These are phyloP conservation scores for Helichrysum umbraculigerum DNA, from an alignment of 129 eudicot species.

Conservation along the genomic window DNA sequence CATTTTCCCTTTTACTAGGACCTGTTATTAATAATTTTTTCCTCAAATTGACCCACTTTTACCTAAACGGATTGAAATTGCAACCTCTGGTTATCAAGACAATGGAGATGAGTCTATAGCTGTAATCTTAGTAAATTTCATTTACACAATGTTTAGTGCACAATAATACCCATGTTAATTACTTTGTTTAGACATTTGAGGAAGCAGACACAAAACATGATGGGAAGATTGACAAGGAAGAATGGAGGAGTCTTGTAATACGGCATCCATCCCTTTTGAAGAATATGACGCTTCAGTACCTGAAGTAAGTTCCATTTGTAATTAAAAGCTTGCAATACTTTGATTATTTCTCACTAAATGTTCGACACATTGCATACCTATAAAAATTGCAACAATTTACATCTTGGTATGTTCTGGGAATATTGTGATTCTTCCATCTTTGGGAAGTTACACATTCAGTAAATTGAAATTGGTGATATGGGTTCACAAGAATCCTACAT, in stretches of 20 bases:
- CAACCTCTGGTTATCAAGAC: not conserved
- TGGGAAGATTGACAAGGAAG: slow-evolving; percentile 97
- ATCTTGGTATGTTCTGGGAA: not conserved
- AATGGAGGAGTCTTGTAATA: slow-evolving; percentile 89
- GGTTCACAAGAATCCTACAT: not conserved
- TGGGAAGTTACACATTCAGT: not conserved
- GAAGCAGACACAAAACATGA: slow-evolving; percentile 99
- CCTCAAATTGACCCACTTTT: not conserved
- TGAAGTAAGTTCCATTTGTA: slow-evolving; percentile 55
- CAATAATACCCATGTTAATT: not conserved
- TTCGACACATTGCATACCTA: not conserved
- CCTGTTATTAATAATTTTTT: not conserved
- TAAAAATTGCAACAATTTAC: not conserved
- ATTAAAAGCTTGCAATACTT: not conserved
- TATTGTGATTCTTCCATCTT: not conserved
- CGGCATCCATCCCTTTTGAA: slow-evolving; percentile 91
- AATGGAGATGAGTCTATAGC: not conserved
- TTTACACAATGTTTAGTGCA: slow-evolving; percentile 3
- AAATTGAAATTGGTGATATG: not conserved
- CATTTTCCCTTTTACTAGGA: not conserved
- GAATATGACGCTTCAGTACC: slow-evolving; percentile 95
- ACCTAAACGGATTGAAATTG: not conserved
- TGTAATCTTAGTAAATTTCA: not conserved
- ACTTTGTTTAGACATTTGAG: slow-evolving; percentile 69
- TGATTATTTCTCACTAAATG: not conserved